phyloP scores from a whole-genome alignment of 1,139 yeast species.

The Sugiyamaella pinicola region DNA sequence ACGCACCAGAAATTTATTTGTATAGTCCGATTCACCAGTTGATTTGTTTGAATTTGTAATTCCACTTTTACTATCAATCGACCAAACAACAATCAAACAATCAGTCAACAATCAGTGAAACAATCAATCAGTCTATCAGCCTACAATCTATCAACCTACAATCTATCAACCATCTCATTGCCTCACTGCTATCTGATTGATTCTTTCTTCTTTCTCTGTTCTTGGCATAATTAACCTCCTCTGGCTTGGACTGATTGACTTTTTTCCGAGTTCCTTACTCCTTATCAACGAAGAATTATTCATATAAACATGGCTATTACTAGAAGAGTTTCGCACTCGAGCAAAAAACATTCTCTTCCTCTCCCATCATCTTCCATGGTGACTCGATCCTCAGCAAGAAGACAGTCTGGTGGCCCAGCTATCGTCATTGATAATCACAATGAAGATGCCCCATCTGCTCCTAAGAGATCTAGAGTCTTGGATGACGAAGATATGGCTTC shows the following conservation, averaged over 20 bases:
- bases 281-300: no score
- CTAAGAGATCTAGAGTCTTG: slow-evolving; percentile 7
- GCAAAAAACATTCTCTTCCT: slow-evolving; percentile 10
- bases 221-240: neutral
- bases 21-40: neutral
- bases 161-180: no score
- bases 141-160: no score
- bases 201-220: neutral
- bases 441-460: slow-evolving; percentile 12
- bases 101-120: no score
- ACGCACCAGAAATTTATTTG: slow-evolving; percentile 1
- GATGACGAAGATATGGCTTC: slow-evolving; percentile 4
- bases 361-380: slow-evolving; percentile 19
- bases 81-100: no score
- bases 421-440: slow-evolving; percentile 12
- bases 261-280: slow-evolving; percentile 7
- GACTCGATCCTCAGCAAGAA: slow-evolving; percentile 21
- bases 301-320: slow-evolving; percentile 17
- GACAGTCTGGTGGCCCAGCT: slow-evolving; percentile 13
- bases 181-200: no score
- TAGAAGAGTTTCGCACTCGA: slow-evolving; percentile 14
- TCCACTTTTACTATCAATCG: no score
- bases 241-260: slow-evolving; percentile 2
- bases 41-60: neutral
- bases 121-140: no score